Evolutionary conservation across 495 filamentous ascomycete species (phyloP).

Genomic region (Apodospora peruviana): DNA sequence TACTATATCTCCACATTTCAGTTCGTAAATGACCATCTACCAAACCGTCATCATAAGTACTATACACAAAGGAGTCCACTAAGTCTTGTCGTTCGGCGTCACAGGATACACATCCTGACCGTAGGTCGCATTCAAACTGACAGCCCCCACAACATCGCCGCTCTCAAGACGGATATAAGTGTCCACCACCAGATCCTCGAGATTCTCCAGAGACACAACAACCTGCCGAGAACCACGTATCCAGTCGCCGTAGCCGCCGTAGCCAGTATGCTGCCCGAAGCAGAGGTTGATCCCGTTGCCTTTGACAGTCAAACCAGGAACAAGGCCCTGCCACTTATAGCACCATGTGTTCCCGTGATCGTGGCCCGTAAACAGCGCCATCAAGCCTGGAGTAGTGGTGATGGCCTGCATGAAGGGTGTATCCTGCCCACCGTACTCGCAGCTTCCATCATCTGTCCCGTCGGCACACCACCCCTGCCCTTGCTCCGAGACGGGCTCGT

Average conservation of each 20-base stretch:
- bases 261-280: constrained; percentile 66
- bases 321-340: constrained; percentile 34
- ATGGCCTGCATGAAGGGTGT: constrained; percentile 61
- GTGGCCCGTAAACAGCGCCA: constrained; percentile 63
- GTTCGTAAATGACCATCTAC: too few relatives aligned
- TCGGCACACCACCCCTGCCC: constrained; percentile 45
- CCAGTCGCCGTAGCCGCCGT: constrained; percentile 66
- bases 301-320: constrained; percentile 23
- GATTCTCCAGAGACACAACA: constrained; percentile 32
- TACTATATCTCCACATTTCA: too few relatives aligned
- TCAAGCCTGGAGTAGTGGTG: constrained; percentile 47
- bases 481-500: constrained; percentile 46
- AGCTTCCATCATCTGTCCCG: constrained; percentile 34
- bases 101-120: constrained; percentile 52
- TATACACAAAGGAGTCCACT: too few relatives aligned
- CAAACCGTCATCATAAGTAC: too few relatives aligned
- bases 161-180: constrained; percentile 66
- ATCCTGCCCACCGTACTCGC: constrained; percentile 51
- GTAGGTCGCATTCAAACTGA: constrained; percentile 66
- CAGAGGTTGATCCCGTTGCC: constrained; percentile 48
- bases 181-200: constrained; percentile 39
- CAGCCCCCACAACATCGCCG: constrained; percentile 46
- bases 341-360: constrained; percentile 71
- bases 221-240: constrained; percentile 57
- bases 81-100: constrained; percentile 35